Evolutionary conservation across 345 rosid genomes (phyloP).

Genomic region (Linum tenue): DNA sequence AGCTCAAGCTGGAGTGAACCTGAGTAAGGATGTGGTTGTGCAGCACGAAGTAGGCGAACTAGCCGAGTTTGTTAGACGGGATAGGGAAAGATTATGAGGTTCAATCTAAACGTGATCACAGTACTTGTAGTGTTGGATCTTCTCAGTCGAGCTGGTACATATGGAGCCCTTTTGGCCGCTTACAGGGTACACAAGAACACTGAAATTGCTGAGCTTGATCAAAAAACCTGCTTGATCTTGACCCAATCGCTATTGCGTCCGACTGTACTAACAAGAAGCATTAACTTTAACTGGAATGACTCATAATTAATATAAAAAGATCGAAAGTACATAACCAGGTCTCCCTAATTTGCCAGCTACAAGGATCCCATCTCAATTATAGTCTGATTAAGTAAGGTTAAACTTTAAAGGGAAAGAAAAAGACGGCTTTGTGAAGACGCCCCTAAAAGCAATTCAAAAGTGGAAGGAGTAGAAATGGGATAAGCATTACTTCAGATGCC

Average conservation of each 20-base stretch:
- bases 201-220: constrained; percentile 58
- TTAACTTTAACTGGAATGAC: too few relatives aligned
- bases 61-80: constrained; percentile 44
- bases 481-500: too few relatives aligned
- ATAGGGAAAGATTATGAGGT: constrained; percentile 43
- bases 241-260: constrained; percentile 40
- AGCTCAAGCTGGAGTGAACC: constrained; percentile 45
- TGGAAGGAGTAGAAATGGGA: too few relatives aligned
- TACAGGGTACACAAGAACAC: constrained; percentile 60
- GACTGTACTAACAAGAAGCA: too few relatives aligned
- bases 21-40: constrained; percentile 49
- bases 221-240: constrained; percentile 38
- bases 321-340: too few relatives aligned
- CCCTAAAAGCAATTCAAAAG: too few relatives aligned
- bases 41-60: constrained; percentile 46
- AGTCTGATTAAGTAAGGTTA: too few relatives aligned
- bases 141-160: constrained; percentile 60
- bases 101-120: constrained; percentile 51
- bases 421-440: too few relatives aligned
- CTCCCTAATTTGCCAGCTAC: too few relatives aligned
- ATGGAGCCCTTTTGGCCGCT: constrained; percentile 64
- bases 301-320: too few relatives aligned
- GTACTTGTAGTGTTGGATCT: constrained; percentile 67
- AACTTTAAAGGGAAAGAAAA: too few relatives aligned
- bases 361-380: too few relatives aligned